Evolutionary conservation across 2,329 filamentous ascomycete species (phyloP).

Genomic region (Macrophomina tecta): DNA sequence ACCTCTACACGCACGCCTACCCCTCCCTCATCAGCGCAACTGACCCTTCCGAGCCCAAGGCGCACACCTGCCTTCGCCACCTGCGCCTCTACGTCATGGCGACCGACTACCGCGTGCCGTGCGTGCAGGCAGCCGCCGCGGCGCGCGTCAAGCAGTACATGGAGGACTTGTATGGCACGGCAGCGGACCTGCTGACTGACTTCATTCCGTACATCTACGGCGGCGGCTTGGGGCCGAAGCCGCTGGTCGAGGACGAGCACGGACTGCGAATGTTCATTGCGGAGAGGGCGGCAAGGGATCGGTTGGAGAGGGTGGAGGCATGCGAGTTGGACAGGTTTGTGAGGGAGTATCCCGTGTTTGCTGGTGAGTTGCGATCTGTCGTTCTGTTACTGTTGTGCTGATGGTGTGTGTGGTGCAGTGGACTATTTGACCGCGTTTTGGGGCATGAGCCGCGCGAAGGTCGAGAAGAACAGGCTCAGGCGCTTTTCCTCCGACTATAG

Average conservation of each 20-base stretch:
- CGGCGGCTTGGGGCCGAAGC: neutral
- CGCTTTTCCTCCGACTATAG: neutral
- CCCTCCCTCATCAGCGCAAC: neutral
- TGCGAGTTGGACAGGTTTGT: neutral
- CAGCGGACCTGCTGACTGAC: neutral
- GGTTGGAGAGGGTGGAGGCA: neutral
- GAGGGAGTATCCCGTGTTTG: slow-evolving; percentile 6
- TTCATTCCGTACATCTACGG: slow-evolving; percentile 12
- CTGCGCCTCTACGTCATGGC: slow-evolving; percentile 7
- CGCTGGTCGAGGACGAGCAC: neutral
- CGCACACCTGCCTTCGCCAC: neutral
- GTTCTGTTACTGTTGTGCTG: neutral
- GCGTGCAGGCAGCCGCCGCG: neutral
- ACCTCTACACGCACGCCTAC: slow-evolving; percentile 14
- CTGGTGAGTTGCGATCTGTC: neutral
- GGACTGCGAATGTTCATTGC: neutral
- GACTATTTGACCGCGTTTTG: slow-evolving; percentile 3
- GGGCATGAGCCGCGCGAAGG: neutral
- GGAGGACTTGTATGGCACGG: neutral
- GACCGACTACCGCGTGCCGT: neutral
- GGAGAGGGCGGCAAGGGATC: neutral
- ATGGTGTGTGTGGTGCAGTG: neutral
- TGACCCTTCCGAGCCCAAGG: neutral
- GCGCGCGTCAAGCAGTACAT: neutral
- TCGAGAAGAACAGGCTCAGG: neutral